These are phyloP conservation scores for Caryopteris hybrid DNA, from an alignment of 305 asterid genomes.

Conservation along the genomic window DNA sequence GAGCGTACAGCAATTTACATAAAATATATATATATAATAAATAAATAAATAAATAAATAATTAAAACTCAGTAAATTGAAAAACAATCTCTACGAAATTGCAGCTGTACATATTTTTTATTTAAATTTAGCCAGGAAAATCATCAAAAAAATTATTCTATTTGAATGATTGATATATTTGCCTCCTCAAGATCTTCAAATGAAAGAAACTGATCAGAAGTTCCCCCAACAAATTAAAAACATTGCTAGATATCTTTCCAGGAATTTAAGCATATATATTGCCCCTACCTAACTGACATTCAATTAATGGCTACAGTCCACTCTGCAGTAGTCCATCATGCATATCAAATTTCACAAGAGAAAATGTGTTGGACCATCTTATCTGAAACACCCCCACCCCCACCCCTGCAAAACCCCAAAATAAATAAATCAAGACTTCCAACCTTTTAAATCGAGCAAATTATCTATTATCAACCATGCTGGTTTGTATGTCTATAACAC, in stretches of 20 bases:
- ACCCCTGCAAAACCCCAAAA: not conserved
- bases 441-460: not conserved
- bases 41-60: too few relatives aligned
- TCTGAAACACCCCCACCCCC: not conserved
- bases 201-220: too few relatives aligned
- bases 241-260: too few relatives aligned
- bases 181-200: too few relatives aligned
- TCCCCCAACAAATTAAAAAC: too few relatives aligned
- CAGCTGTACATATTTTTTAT: not conserved
- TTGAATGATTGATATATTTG: not conserved
- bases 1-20: not conserved
- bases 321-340: too few relatives aligned
- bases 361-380: too few relatives aligned
- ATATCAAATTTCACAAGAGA: too few relatives aligned
- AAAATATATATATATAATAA: too few relatives aligned
- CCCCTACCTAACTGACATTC: too few relatives aligned
- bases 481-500: not conserved
- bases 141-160: not conserved
- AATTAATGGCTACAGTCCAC: too few relatives aligned
- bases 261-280: too few relatives aligned
- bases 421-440: not conserved
- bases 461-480: not conserved
- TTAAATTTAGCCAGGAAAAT: not conserved
- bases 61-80: slow-evolving; percentile 1
- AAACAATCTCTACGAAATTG: not conserved